phyloP scores from a whole-genome alignment of 208 protist species.

The Acanthamoeba castellanii region DNA sequence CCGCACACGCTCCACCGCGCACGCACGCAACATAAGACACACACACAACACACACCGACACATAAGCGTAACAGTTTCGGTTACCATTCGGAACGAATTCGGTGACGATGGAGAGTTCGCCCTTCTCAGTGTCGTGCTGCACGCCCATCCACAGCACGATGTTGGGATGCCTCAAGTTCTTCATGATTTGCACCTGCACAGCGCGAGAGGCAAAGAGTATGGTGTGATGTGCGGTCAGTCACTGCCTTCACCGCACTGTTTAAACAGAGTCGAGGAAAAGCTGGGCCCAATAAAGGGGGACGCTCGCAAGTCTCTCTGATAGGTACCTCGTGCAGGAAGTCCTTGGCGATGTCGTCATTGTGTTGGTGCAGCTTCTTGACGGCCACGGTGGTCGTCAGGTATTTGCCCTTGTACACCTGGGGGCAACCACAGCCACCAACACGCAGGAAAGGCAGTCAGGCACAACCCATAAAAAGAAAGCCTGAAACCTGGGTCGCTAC shows the following conservation, averaged over 20 bases:
- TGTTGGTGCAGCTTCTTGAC: constrained; percentile 63
- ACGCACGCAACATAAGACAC: too few species aligned
- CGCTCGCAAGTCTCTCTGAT: too few species aligned
- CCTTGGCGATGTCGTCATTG: constrained; percentile 60
- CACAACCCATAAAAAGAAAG: neutral
- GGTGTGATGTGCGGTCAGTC: neutral
- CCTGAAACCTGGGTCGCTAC: neutral
- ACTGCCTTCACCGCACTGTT: too few species aligned
- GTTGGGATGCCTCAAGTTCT: constrained; percentile 45
- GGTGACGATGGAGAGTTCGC: constrained; percentile 55
- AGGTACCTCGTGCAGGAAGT: constrained; percentile 59
- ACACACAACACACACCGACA: neutral
- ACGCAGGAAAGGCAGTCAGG: neutral
- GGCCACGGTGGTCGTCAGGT: constrained; percentile 47
- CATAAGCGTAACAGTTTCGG: neutral
- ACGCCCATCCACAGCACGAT: constrained; percentile 68
- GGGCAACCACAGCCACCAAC: neutral
- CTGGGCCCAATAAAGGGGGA: too few species aligned
- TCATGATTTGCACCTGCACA: constrained; percentile 68
- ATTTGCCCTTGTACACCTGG: constrained; percentile 59
- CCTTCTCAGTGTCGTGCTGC: constrained; percentile 33
- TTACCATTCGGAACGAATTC: constrained; percentile 47
- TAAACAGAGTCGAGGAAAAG: neutral
- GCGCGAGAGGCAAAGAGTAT: neutral
- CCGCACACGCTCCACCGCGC: too few species aligned